Evolutionary conservation across 2,329 filamentous ascomycete genomes (phyloP).

Genomic region (Helotiales sp.): DNA sequence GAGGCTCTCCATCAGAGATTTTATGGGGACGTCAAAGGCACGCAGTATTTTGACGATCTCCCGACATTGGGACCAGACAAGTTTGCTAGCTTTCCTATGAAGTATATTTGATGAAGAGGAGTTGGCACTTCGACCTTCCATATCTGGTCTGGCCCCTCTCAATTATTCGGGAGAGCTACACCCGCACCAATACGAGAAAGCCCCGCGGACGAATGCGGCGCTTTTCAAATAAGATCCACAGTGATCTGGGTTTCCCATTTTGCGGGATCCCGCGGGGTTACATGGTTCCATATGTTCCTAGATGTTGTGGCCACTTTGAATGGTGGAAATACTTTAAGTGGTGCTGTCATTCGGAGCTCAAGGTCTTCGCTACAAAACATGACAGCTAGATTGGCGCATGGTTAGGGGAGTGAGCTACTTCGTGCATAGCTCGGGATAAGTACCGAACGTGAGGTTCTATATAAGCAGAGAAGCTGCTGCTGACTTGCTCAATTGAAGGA

Average conservation of each 20-base stretch:
- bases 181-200: background rate
- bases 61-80: background rate
- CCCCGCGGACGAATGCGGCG: slow-evolving; percentile 1
- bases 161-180: background rate
- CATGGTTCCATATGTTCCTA: background rate
- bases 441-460: background rate
- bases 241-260: background rate
- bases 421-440: background rate
- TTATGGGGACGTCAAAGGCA: background rate
- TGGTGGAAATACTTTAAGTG: slow-evolving; percentile 19
- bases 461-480: background rate
- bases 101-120: background rate
- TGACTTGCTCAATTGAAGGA: background rate
- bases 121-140: background rate
- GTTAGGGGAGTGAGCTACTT: background rate
- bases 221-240: background rate
- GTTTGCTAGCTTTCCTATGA: background rate
- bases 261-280: slow-evolving; percentile 9
- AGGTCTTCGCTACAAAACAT: background rate
- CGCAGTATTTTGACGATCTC: background rate
- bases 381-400: background rate
- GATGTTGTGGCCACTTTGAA: background rate
- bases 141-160: background rate
- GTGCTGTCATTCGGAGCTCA: background rate
- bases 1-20: background rate